Percentiles rank a stretch among this genome's conserved stretches.
phyloP scores from a whole-genome alignment of 371 early-diverging fungal genomes.

The Blakeslea trispora region DNA sequence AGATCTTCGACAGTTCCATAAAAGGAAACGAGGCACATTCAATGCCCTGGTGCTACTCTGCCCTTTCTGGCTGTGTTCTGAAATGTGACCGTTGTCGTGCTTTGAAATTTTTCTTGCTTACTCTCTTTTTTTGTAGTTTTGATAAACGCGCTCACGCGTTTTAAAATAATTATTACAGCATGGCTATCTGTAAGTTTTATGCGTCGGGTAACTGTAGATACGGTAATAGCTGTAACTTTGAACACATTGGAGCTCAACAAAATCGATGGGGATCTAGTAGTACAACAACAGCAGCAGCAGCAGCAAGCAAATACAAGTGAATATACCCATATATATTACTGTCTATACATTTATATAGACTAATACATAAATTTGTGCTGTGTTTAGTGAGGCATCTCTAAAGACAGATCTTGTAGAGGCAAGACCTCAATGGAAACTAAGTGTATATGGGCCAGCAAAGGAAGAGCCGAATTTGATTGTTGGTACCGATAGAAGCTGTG shows the following conservation, averaged over 20 bases:
- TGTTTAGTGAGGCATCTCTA: conserved; percentile 43
- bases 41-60: too few relatives aligned
- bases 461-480: conserved; percentile 65
- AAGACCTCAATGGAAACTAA: conserved; percentile 51
- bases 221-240: conserved; percentile 50
- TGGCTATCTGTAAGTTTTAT: conserved; percentile 53
- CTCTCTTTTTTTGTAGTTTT: neutral
- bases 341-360: neutral
- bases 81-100: neutral
- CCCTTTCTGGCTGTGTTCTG: neutral
- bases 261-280: conserved; percentile 9
- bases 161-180: conserved; percentile 1
- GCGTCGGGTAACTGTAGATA: conserved; percentile 46
- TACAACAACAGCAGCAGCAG: conserved; percentile 8
- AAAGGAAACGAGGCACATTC: neutral
- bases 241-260: conserved; percentile 32
- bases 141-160: neutral
- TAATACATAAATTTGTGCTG: neutral
- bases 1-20: neutral
- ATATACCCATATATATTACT: neutral
- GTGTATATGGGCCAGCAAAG: conserved; percentile 65
- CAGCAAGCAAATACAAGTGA: conserved; percentile 41
- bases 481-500: conserved; percentile 57
- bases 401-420: conserved; percentile 45
- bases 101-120: neutral